A percentile compares a stretch with the other conserved stretches of the same genome.
These are phyloP conservation scores for Flaveria bidentis DNA, from an alignment of 129 eudicot genomes.

Conservation along the genomic window DNA sequence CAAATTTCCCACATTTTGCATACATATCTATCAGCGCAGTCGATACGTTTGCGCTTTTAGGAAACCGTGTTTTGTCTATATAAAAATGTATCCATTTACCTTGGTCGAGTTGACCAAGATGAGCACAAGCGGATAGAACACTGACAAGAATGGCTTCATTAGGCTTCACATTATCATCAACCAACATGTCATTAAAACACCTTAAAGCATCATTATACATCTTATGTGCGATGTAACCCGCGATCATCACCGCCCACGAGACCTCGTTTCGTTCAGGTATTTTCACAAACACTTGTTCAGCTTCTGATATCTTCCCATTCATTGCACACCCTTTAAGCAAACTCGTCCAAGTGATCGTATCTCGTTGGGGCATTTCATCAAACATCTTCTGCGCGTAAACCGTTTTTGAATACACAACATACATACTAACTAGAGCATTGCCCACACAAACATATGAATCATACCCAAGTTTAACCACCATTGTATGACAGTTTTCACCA, in stretches of 20 bases:
- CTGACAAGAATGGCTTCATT: constrained; percentile 44
- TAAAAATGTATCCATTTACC: constrained; percentile 51
- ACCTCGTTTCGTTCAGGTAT: constrained; percentile 46
- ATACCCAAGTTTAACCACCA: constrained; percentile 41
- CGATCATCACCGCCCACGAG: constrained; percentile 49
- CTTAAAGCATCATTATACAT: constrained; percentile 34
- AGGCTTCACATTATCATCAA: constrained; percentile 33
- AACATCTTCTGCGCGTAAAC: constrained; percentile 37
- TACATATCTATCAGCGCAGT: constrained; percentile 54
- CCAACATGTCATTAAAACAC: constrained; percentile 42
- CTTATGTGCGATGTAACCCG: constrained; percentile 32
- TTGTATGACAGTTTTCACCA: constrained; percentile 43
- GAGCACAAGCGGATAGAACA: constrained; percentile 46
- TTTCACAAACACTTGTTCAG: constrained; percentile 24
- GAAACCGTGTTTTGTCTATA: constrained; percentile 31
- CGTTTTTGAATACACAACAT: constrained; percentile 27
- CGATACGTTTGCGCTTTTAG: constrained; percentile 33
- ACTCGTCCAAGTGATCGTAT: constrained; percentile 51
- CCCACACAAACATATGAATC: constrained; percentile 35
- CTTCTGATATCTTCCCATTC: constrained; percentile 27
- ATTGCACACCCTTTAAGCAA: constrained; percentile 38
- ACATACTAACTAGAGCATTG: constrained; percentile 44
- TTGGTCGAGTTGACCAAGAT: constrained; percentile 48
- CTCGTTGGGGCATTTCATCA: constrained; percentile 47
- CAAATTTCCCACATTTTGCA: constrained; percentile 50